Evolutionary conservation across 768 basidiomycete genomes (phyloP).

Genomic region (Trametes cubensis): DNA sequence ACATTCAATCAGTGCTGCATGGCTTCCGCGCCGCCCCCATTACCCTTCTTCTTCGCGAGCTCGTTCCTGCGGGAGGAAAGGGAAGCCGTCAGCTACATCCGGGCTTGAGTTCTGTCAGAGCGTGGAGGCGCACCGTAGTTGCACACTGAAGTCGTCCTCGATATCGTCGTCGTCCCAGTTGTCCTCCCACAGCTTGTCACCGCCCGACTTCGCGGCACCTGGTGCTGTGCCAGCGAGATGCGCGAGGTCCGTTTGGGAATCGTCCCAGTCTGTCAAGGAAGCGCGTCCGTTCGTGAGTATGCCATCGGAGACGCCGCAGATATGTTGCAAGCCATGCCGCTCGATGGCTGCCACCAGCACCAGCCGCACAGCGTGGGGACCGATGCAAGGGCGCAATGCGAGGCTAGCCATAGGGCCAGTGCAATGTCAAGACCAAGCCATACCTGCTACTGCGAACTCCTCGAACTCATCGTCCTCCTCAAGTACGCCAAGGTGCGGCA

Average conservation of each 20-base stretch:
- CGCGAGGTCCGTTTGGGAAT: constrained; percentile 79
- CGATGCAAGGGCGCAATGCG: too few species aligned
- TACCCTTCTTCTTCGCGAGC: constrained; percentile 33
- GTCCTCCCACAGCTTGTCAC: constrained; percentile 97
- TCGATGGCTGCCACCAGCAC: too few species aligned
- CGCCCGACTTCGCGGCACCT: constrained; percentile 75
- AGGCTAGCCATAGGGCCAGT: too few species aligned
- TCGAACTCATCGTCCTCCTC: constrained; percentile 99
- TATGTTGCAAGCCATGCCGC: not conserved
- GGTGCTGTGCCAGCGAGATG: constrained; percentile 75
- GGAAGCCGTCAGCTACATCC: not conserved
- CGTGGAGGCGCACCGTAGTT: constrained; percentile 72
- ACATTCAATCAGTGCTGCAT: constrained; percentile 33
- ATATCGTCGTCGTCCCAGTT: constrained; percentile 99
- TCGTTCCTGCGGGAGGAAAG: constrained; percentile 22
- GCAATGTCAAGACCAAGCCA: constrained; percentile 20
- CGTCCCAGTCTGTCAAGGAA: constrained; percentile 73
- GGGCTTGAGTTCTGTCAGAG: not conserved
- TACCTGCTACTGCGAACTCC: constrained; percentile 86
- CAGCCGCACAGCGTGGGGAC: too few species aligned
- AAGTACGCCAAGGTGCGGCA: constrained; percentile 80
- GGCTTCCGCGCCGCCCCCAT: constrained; percentile 27
- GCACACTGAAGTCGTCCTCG: constrained; percentile 95
- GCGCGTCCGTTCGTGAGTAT: not conserved
- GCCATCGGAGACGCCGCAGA: not conserved